Conservation (phyloP, 2,329 filamentous ascomycete genomes). For the Colletotrichum musae region DNA sequence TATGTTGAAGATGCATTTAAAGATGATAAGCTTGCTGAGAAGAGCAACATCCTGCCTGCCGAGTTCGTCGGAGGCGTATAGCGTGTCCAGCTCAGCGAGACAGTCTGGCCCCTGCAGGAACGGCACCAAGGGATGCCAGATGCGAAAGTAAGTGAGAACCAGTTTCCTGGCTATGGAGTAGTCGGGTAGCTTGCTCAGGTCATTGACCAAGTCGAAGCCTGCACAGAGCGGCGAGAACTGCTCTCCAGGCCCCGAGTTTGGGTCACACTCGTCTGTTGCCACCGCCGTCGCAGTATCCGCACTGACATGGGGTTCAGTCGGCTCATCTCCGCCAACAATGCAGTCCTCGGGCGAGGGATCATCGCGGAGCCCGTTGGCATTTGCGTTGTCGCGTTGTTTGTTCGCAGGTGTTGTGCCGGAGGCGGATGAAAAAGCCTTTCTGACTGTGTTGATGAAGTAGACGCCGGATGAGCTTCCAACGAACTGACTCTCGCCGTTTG, state of each 20-base stretch:
- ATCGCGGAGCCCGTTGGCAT: not conserved
- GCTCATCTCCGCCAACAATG: conserved; percentile 28
- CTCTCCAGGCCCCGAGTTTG: not conserved
- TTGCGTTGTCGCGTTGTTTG: conserved; percentile 22
- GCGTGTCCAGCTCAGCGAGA: conserved; percentile 57
- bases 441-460: conserved; percentile 68
- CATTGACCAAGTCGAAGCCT: conserved; percentile 1
- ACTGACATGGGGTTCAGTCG: not conserved
- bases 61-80: conserved; percentile 6
- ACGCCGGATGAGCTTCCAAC: conserved; percentile 67
- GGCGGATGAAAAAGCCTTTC: conserved; percentile 61
- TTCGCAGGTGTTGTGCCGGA: conserved; percentile 36
- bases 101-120: conserved; percentile 66
- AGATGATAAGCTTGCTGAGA: conserved; percentile 54
- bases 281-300: not conserved
- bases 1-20: conserved; percentile 67
- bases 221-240: conserved; percentile 3
- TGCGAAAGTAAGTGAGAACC: conserved; percentile 63
- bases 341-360: conserved; percentile 38
- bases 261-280: not conserved
- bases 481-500: conserved; percentile 59
- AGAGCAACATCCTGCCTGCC: not conserved
- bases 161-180: conserved; percentile 52
- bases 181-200: conserved; percentile 14
- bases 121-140: conserved; percentile 67